Percentiles rank a stretch among this genome's conserved stretches.
Evolutionary conservation across 225 moss, liverwort and hornwort genomes (phyloP).

Genomic region (Bryum argenteum): DNA sequence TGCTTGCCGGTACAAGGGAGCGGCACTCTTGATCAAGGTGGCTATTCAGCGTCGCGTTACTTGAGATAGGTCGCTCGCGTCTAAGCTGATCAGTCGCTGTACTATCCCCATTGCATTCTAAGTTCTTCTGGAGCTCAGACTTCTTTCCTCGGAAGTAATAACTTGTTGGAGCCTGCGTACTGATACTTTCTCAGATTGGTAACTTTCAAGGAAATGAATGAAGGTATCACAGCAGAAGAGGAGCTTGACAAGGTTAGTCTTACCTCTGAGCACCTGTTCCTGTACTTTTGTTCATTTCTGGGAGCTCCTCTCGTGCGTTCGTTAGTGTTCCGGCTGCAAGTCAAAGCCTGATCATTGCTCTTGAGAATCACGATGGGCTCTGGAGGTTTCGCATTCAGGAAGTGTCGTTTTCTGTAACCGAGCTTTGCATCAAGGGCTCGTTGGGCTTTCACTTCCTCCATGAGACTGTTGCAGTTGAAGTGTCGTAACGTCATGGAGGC

Average conservation of each 20-base stretch:
- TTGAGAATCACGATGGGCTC: conserved; percentile 33
- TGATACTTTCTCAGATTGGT: background rate
- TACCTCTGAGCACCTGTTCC: conserved; percentile 30
- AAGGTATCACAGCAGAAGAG: background rate
- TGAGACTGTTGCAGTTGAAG: conserved; percentile 30
- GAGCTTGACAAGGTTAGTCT: conserved; percentile 1
- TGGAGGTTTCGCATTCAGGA: conserved; percentile 25
- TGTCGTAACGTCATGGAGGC: conserved; percentile 28
- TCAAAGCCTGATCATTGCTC: background rate
- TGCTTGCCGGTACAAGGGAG: conserved; percentile 3
- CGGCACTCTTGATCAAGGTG: conserved; percentile 1
- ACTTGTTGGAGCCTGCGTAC: conserved; percentile 26
- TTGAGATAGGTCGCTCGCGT: conserved; percentile 23
- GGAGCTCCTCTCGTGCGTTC: conserved; percentile 10
- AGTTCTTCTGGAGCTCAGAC: background rate
- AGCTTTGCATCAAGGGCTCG: conserved; percentile 30
- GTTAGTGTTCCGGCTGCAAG: conserved; percentile 5
- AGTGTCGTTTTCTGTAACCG: conserved; percentile 20
- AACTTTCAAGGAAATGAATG: background rate
- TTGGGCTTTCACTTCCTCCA: conserved; percentile 29
- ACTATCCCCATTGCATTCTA: conserved; percentile 9
- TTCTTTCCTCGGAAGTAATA: conserved; percentile 5
- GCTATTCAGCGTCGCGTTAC: conserved; percentile 7
- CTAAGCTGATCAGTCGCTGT: conserved; percentile 3
- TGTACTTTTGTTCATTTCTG: conserved; percentile 22